Percentiles rank a stretch among this genome's conserved stretches.
phyloP scores from a whole-genome alignment of 768 basidiomycete genomes.

The Leccinum rimulosum region DNA sequence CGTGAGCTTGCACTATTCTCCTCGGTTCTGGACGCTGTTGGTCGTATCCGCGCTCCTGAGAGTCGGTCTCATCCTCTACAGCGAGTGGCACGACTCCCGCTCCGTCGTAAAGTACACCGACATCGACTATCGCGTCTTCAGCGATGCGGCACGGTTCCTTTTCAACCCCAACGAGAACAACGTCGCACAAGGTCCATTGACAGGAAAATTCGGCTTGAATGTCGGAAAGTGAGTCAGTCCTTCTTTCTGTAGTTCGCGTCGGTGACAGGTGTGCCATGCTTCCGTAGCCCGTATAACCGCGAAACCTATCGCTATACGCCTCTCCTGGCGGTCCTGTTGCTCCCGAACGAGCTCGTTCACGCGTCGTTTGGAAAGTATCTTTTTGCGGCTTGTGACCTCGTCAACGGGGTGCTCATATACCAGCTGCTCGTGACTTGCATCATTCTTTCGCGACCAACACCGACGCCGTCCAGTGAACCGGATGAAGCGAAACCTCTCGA shows the following conservation, averaged over 20 bases:
- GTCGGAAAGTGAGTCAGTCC: slow-evolving; percentile 71
- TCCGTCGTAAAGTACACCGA: slow-evolving; percentile 96
- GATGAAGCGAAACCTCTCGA: slow-evolving; percentile 7
- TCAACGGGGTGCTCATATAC: slow-evolving; percentile 75
- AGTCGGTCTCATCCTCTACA: slow-evolving; percentile 73
- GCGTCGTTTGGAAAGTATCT: slow-evolving; percentile 89
- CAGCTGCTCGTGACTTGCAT: slow-evolving; percentile 51
- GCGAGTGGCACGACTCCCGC: slow-evolving; percentile 84
- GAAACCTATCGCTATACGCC: slow-evolving; percentile 98
- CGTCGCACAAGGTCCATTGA: slow-evolving; percentile 60
- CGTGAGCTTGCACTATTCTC: slow-evolving; percentile 12
- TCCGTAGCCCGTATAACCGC: slow-evolving; percentile 77
- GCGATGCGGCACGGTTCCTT: slow-evolving; percentile 80
- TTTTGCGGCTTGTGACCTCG: slow-evolving; percentile 80
- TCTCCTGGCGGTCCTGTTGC: slow-evolving; percentile 75
- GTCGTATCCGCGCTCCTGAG: slow-evolving; percentile 56
- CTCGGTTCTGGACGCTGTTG: slow-evolving; percentile 54
- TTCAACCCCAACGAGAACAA: slow-evolving; percentile 48
- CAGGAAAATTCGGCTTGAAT: slow-evolving; percentile 34
- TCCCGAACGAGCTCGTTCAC: slow-evolving; percentile 79
- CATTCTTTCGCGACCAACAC: slow-evolving; percentile 38
- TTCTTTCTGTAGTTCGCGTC: not conserved
- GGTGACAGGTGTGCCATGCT: slow-evolving; percentile 7
- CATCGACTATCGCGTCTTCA: slow-evolving; percentile 94
- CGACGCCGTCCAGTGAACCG: not conserved